A percentile compares a stretch with the other conserved stretches of the same genome.
These are phyloP conservation scores for Scedosporium aurantiacum DNA, from an alignment of 2,329 filamentous ascomycete species.

Conservation along the genomic window DNA sequence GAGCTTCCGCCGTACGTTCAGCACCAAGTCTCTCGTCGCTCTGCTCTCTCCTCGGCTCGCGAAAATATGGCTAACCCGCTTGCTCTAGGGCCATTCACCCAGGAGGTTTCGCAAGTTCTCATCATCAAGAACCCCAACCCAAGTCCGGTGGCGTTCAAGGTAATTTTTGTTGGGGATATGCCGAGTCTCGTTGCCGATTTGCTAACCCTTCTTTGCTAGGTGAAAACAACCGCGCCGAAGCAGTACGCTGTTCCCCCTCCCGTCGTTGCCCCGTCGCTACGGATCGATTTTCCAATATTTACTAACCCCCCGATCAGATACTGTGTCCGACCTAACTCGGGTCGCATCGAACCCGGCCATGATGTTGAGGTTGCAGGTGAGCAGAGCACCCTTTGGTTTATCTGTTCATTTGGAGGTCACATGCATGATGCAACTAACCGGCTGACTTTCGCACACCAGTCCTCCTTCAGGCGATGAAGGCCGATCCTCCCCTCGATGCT, in stretches of 20 bases:
- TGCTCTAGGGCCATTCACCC: slow-evolving; percentile 50
- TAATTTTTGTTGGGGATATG: slow-evolving; percentile 20
- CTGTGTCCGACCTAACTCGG: slow-evolving; percentile 93
- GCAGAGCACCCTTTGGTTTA: slow-evolving; percentile 15
- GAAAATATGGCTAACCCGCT: neutral
- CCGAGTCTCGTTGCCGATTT: slow-evolving; percentile 13
- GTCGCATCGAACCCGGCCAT: slow-evolving; percentile 82
- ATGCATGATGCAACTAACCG: slow-evolving; percentile 12
- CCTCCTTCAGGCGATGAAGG: slow-evolving; percentile 94
- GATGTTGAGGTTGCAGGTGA: slow-evolving; percentile 87
- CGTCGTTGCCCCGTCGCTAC: neutral
- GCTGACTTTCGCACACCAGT: slow-evolving; percentile 39
- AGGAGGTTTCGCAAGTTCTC: slow-evolving; percentile 53
- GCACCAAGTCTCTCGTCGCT: neutral
- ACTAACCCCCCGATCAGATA: slow-evolving; percentile 49
- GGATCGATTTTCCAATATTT: slow-evolving; percentile 6
- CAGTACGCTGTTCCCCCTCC: slow-evolving; percentile 54
- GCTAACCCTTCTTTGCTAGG: slow-evolving; percentile 39
- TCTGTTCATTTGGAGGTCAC: slow-evolving; percentile 9
- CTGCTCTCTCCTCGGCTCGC: slow-evolving; percentile 4
- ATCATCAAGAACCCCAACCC: slow-evolving; percentile 54
- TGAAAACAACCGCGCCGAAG: slow-evolving; percentile 98
- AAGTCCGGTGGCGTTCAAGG: slow-evolving; percentile 59
- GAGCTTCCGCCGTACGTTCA: slow-evolving; percentile 76
- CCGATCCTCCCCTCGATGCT: slow-evolving; percentile 73